These are phyloP conservation scores for Pelargonium cotyledonis DNA, from an alignment of 441 rosid species.

Conservation along the genomic window DNA sequence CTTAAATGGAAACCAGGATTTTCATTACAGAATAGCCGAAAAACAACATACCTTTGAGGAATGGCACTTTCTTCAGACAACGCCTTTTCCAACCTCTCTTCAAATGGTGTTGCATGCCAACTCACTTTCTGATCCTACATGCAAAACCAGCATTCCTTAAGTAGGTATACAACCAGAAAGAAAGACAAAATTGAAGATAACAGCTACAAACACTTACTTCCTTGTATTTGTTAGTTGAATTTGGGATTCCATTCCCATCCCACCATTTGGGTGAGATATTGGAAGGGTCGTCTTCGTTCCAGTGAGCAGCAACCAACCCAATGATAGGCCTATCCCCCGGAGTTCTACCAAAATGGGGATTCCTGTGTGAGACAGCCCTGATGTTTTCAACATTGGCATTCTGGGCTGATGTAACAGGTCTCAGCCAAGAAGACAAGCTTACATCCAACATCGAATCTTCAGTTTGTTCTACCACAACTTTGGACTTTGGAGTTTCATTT, in stretches of 20 bases:
- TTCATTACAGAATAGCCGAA: no score
- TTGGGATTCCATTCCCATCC: slow-evolving; percentile 99
- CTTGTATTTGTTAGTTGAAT: slow-evolving; percentile 87
- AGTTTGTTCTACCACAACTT: neutral
- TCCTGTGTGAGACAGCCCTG: slow-evolving; percentile 20
- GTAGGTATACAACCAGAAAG: slow-evolving; percentile 4
- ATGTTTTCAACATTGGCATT: slow-evolving; percentile 25
- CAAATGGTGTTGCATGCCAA: slow-evolving; percentile 98
- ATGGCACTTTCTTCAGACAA: slow-evolving; percentile 56
- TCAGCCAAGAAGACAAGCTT: slow-evolving; percentile 44
- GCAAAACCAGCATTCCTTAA: slow-evolving; percentile 11
- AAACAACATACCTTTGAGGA: slow-evolving; percentile 45
- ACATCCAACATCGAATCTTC: slow-evolving; percentile 30
- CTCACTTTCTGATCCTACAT: slow-evolving; percentile 91
- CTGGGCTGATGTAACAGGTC: slow-evolving; percentile 25
- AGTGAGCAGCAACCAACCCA: slow-evolving; percentile 79
- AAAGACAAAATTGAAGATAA: neutral
- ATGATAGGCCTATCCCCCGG: slow-evolving; percentile 77
- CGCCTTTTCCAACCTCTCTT: slow-evolving; percentile 94
- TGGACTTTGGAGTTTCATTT: slow-evolving; percentile 27
- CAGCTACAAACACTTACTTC: slow-evolving; percentile 43
- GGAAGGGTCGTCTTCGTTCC: slow-evolving; percentile 57
- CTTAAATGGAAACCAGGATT: neutral
- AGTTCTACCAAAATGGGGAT: slow-evolving; percentile 37
- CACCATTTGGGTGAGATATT: slow-evolving; percentile 66